Conservation (phyloP, 179 eudicot species). For the Sideroxylon spinosum region DNA sequence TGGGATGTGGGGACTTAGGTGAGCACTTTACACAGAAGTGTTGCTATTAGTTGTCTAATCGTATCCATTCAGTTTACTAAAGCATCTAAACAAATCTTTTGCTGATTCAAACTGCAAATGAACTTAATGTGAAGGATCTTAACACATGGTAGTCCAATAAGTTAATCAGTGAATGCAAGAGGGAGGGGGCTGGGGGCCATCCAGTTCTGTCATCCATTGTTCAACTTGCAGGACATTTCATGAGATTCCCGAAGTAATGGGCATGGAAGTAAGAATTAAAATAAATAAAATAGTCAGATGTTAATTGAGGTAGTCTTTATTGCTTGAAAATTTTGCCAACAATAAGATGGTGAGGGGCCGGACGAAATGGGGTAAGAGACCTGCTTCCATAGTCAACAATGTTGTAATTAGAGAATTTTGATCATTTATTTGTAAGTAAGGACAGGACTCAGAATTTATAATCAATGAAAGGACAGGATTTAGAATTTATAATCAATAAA, state of each 20-base stretch:
- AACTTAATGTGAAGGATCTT: constrained; percentile 12
- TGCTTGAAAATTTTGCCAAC: too few relatives aligned
- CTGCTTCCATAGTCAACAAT: not conserved
- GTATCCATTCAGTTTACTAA: constrained; percentile 13
- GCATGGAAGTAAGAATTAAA: too few relatives aligned
- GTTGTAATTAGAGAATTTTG: not conserved
- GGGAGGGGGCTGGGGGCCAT: constrained; percentile 12
- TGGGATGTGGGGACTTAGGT: constrained; percentile 16
- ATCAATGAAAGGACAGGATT: too few relatives aligned
- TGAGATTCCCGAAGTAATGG: too few relatives aligned
- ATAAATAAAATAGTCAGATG: too few relatives aligned
- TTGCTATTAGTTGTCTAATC: constrained; percentile 16
- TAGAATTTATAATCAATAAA: too few relatives aligned
- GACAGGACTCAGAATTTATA: too few relatives aligned
- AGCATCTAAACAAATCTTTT: constrained; percentile 19
- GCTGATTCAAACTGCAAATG: not conserved
- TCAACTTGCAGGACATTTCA: not conserved
- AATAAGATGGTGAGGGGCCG: too few relatives aligned
- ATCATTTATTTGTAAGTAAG: not conserved
- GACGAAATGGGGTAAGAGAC: too few relatives aligned
- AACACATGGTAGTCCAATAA: not conserved
- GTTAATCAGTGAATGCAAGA: not conserved
- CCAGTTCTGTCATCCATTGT: not conserved
- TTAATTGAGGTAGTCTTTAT: too few relatives aligned
- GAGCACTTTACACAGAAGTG: not conserved